These are phyloP conservation scores for Luffa acutangula DNA, from an alignment of 306 rosid species.

Conservation along the genomic window DNA sequence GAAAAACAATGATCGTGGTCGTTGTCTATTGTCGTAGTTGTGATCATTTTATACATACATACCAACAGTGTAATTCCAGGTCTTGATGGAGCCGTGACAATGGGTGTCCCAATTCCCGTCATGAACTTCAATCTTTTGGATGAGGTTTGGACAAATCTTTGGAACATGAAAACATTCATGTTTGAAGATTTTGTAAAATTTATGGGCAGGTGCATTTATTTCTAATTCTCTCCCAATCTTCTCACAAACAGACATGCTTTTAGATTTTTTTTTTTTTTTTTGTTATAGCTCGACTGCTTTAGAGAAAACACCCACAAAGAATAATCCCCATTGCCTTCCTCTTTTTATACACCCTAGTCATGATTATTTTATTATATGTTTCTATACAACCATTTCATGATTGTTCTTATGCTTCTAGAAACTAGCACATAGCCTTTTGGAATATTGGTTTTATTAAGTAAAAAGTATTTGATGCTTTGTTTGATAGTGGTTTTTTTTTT, in stretches of 20 bases:
- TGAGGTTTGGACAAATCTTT: background rate
- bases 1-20: no score
- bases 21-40: no score
- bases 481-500: no score
- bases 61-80: slow-evolving; percentile 25
- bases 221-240: background rate
- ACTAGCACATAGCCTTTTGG: no score
- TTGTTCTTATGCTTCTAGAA: no score
- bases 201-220: background rate
- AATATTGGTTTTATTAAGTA: no score
- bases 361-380: no score
- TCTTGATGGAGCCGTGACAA: slow-evolving; percentile 21
- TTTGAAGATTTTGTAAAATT: slow-evolving; percentile 15
- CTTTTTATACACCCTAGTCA: no score
- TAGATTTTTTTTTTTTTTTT: no score
- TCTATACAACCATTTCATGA: no score
- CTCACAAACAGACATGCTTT: background rate
- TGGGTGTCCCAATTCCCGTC: slow-evolving; percentile 27
- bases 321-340: no score
- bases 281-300: background rate
- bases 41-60: background rate
- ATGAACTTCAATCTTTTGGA: slow-evolving; percentile 20
- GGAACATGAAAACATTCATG: slow-evolving; percentile 13
- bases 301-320: background rate
- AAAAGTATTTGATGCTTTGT: no score